Evolutionary conservation across 768 basidiomycete species (phyloP), one percentile per base, ranked within the genome.

Genomic region (Boletus reticuloceps): DNA sequence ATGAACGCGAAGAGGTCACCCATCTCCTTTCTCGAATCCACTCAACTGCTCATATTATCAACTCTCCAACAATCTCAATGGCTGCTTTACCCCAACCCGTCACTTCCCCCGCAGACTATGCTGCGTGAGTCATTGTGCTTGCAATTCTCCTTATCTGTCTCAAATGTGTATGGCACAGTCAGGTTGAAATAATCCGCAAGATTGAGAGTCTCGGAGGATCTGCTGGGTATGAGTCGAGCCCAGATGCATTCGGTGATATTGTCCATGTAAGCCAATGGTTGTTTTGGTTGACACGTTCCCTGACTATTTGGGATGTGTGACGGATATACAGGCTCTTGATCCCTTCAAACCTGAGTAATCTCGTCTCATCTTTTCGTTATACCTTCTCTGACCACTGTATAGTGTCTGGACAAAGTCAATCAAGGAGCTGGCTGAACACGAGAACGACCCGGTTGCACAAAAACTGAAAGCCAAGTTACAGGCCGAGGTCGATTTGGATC

Each of bases 191-290:
- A 14, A 17, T 54, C 53, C 14, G 19, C 14, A 36, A 36, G 40
- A 54, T 54, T 11, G 51, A 54, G 32, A 6, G 27, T 20, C 40
- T 54, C n/a, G 53, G 53, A 20, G 53, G 53, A 19, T 54, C 51
- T 11, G n/a, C 25, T 12, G 34, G 53, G 17, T 41, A 42, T 34
- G 25, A 36, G 11, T 7, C 13, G 19, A 29, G 42, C 20, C 22
- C 53, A 19, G 19, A 36, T 13, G 32, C 22, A 22, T 54, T 54
- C 39, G 12, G 25, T 29, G 51, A 54, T 5, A 9, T 54, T 16
- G 51, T 37, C 32, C 25, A n/a, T 6, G 53, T 42, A n/a, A 17
- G 53, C 32, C 13, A 19, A 16, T 13, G 2, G 22, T n/a, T 5
- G 6, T n/a, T 20, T 14, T 54, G 12, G 32, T 22, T 10, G 19